A percentile compares a stretch with the other conserved stretches of the same genome.
phyloP scores from a whole-genome alignment of 371 early-diverging fungal species.

The Apophysomyces elegans region DNA sequence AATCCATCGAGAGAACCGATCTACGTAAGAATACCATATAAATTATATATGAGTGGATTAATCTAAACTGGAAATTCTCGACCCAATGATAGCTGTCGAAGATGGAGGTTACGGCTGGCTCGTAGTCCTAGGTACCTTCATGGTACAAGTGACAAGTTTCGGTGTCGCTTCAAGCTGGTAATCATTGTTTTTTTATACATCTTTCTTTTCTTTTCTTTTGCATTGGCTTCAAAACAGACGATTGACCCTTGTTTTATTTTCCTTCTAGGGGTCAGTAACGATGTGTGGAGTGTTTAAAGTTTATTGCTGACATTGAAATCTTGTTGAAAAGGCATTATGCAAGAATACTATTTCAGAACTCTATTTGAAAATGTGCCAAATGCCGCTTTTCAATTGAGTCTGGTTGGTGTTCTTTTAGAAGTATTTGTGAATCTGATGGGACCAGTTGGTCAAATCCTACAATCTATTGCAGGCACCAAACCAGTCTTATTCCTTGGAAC shows the following conservation, averaged over 20 bases:
- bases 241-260: background rate
- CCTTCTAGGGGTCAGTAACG: conserved; percentile 1
- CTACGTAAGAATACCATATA: background rate
- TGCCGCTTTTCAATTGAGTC: conserved; percentile 36
- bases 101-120: conserved; percentile 63
- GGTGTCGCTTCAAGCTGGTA: conserved; percentile 44
- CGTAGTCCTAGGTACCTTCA: conserved; percentile 53
- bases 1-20: background rate
- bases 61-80: background rate
- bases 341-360: conserved; percentile 25
- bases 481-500: conserved; percentile 32
- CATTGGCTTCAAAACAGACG: background rate
- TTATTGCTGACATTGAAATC: background rate
- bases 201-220: background rate
- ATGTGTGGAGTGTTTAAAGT: background rate
- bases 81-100: background rate
- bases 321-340: conserved; percentile 45
- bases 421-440: conserved; percentile 35
- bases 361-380: conserved; percentile 20
- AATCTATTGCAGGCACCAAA: conserved; percentile 27
- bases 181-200: too few relatives aligned
- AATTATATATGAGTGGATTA: background rate
- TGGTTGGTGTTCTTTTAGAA: conserved; percentile 42
- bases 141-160: conserved; percentile 56
- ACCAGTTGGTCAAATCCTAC: conserved; percentile 36